Conservation (phyloP, 129 eudicot genomes). For the Dittrichia graveolens region DNA sequence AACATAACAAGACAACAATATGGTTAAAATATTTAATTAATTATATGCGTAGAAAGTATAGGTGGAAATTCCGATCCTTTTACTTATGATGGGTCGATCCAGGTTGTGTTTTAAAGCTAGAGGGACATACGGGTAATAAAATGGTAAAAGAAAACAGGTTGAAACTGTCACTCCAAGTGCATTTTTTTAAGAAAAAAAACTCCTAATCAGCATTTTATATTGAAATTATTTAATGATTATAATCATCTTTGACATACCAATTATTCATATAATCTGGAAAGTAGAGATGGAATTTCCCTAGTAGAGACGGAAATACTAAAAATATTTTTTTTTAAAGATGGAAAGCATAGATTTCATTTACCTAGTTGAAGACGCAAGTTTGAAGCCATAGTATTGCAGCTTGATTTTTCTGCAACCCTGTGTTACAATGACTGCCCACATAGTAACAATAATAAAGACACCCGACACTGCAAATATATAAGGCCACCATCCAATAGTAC, state of each 20-base stretch:
- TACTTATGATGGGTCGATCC: too few species aligned
- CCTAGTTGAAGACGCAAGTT: constrained; percentile 96
- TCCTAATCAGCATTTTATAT: background rate
- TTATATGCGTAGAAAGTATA: too few species aligned
- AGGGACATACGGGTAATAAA: background rate
- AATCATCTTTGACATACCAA: background rate
- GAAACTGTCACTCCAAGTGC: background rate
- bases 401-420: constrained; percentile 96
- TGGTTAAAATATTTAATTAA: too few species aligned
- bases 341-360: constrained; percentile 21
- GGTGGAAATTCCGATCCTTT: too few species aligned
- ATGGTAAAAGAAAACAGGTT: background rate
- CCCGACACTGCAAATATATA: constrained; percentile 69
- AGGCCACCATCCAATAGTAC: constrained; percentile 74
- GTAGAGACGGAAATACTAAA: too few species aligned
- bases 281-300: too few species aligned
- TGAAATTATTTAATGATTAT: background rate
- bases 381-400: constrained; percentile 94
- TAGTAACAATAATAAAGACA: constrained; percentile 70
- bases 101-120: background rate
- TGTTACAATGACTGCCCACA: constrained; percentile 95
- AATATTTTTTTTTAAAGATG: background rate
- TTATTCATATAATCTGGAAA: background rate
- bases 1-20: background rate
- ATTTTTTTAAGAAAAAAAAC: background rate